A percentile compares a stretch with the other conserved stretches of the same genome.
Evolutionary conservation across 2,329 filamentous ascomycete species (phyloP).

Genomic region (Calonectria fujianensis): DNA sequence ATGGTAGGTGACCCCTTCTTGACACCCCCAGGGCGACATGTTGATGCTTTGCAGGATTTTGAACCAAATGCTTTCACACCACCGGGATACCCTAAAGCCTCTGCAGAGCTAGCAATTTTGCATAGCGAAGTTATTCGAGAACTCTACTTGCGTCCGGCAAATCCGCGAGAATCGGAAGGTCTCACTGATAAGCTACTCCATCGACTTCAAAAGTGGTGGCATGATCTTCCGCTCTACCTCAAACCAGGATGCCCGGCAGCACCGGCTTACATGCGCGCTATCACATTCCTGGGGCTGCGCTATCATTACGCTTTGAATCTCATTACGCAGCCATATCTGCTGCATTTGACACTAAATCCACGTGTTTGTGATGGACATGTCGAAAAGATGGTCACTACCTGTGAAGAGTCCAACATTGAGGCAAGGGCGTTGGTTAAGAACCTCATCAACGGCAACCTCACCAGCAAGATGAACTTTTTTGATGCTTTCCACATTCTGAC

Average conservation of each 20-base stretch:
- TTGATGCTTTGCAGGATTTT: background rate
- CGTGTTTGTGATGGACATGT: background rate
- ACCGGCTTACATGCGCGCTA: background rate
- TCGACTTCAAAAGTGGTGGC: background rate
- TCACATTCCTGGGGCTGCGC: background rate
- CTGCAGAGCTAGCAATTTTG: background rate
- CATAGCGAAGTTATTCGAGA: constrained; percentile 6
- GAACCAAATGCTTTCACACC: constrained; percentile 19
- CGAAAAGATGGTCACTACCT: background rate
- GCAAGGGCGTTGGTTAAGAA: background rate
- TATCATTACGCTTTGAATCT: background rate
- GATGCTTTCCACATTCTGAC: constrained; percentile 1
- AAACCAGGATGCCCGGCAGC: constrained; percentile 9
- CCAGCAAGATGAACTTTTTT: constrained; percentile 21
- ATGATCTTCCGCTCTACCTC: background rate
- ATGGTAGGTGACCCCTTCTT: background rate
- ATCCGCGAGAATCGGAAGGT: background rate
- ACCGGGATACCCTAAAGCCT: constrained; percentile 6
- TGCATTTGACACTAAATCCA: background rate
- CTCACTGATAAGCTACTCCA: background rate
- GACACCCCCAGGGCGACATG: background rate
- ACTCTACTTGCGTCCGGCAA: background rate
- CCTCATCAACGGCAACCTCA: background rate
- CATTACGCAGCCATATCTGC: constrained; percentile 15
- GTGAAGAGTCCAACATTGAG: constrained; percentile 6